These are phyloP conservation scores for Herpomyces periplanetae DNA, from an alignment of 2,329 filamentous ascomycete genomes.

Conservation along the genomic window DNA sequence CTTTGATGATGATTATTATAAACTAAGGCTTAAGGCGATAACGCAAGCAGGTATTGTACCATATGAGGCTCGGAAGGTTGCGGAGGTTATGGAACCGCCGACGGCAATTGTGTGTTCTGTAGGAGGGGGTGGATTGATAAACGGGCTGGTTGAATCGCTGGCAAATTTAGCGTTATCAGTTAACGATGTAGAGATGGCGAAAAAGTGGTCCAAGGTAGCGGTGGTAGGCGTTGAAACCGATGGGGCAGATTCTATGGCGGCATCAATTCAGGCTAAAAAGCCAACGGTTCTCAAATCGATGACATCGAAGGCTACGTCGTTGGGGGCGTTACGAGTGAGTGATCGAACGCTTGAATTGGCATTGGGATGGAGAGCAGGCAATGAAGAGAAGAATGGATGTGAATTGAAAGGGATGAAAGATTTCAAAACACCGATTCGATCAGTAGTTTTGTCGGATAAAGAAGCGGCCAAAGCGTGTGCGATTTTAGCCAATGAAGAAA, in stretches of 20 bases:
- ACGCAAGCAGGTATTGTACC: too few relatives aligned
- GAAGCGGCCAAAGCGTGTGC: conserved; percentile 42
- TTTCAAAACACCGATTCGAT: conserved; percentile 13
- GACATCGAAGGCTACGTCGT: conserved; percentile 32
- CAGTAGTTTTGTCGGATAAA: conserved; percentile 24
- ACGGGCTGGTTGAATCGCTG: conserved; percentile 30
- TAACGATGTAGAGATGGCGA: too few relatives aligned
- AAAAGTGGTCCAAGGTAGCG: conserved; percentile 6
- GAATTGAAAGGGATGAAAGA: conserved; percentile 8
- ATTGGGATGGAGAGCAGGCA: conserved; percentile 17
- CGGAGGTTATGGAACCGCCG: conserved; percentile 10
- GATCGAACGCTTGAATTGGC: conserved; percentile 23
- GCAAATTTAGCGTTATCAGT: conserved; percentile 9
- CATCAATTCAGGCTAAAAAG: conserved; percentile 13
- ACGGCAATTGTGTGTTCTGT: conserved; percentile 37
- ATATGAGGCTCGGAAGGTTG: not conserved
- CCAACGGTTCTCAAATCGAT: conserved; percentile 27
- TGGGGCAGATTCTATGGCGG: conserved; percentile 27
- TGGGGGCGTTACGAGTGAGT: conserved; percentile 29
- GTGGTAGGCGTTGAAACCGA: conserved; percentile 31
- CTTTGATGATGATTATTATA: too few relatives aligned
- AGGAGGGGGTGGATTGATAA: conserved; percentile 41
- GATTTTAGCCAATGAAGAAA: conserved; percentile 39
- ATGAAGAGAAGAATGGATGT: conserved; percentile 8
- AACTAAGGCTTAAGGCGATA: too few relatives aligned